Evolutionary conservation across 2,329 filamentous ascomycete species (phyloP).

Genomic region (Pseudogymnoascus sp.): DNA sequence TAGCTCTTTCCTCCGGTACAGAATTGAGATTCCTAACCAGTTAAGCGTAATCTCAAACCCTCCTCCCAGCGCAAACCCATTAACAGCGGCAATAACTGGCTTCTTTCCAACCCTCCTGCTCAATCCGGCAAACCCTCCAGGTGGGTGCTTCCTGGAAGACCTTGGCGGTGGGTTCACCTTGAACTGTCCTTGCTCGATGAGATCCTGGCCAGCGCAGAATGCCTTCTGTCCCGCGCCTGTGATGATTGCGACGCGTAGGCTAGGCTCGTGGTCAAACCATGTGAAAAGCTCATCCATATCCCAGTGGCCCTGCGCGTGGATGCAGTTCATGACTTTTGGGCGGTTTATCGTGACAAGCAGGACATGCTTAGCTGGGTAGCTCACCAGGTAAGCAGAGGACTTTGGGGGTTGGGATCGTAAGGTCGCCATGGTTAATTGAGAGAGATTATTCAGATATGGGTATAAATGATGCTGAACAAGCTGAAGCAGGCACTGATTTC

Average conservation of each 20-base stretch:
- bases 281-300: conserved; percentile 40
- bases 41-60: conserved; percentile 59
- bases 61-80: conserved; percentile 67
- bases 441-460: not conserved
- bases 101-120: conserved; percentile 63
- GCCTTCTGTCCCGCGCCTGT: conserved; percentile 55
- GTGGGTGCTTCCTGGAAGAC: conserved; percentile 27
- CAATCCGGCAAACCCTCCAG: conserved; percentile 55
- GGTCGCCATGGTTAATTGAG: conserved; percentile 14
- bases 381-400: conserved; percentile 19
- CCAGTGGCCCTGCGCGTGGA: conserved; percentile 33
- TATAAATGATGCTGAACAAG: not conserved
- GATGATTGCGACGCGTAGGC: conserved; percentile 54
- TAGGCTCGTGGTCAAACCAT: conserved; percentile 56
- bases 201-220: conserved; percentile 62
- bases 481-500: not conserved
- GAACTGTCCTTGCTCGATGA: conserved; percentile 34
- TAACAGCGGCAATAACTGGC: conserved; percentile 71
- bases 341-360: conserved; percentile 56
- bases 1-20: conserved; percentile 28
- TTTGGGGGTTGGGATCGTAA: conserved; percentile 15
- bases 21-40: not conserved
- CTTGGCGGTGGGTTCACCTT: conserved; percentile 17
- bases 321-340: conserved; percentile 39
- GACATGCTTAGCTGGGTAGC: conserved; percentile 46